Conservation (phyloP, 2,329 filamentous ascomycete genomes). For the Monilinia polystroma region DNA sequence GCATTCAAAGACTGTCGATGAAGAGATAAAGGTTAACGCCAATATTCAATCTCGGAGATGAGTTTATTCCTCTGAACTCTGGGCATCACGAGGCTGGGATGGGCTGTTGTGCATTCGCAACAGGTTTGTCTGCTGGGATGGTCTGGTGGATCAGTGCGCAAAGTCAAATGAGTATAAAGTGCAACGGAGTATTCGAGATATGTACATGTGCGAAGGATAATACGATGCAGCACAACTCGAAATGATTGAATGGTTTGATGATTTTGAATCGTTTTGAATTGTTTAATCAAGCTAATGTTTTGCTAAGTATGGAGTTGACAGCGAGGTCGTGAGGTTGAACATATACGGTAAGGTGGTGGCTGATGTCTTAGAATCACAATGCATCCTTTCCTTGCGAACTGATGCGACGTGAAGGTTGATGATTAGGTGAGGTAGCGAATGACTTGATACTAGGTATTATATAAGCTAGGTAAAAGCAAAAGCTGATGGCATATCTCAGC, state of each 20-base stretch:
- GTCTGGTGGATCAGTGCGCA: constrained; percentile 22
- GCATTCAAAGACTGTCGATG: background rate
- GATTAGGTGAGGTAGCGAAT: background rate
- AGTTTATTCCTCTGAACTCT: constrained; percentile 3
- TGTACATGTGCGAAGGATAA: constrained; percentile 14
- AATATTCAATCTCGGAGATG: constrained; percentile 1
- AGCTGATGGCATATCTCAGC: background rate
- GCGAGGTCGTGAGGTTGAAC: background rate
- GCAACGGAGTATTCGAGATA: constrained; percentile 11
- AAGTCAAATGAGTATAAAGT: constrained; percentile 7
- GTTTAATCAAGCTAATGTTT: background rate
- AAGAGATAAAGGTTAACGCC: background rate
- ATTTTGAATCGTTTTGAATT: too few relatives aligned
- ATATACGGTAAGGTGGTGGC: too few relatives aligned
- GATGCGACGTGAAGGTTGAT: constrained; percentile 5
- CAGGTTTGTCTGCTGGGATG: constrained; percentile 9
- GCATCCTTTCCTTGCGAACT: background rate
- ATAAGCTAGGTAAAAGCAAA: background rate
- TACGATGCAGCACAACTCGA: constrained; percentile 9
- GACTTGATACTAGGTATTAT: background rate
- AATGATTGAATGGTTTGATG: background rate
- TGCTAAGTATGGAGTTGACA: background rate
- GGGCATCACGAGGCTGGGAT: constrained; percentile 22
- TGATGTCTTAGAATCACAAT: too few relatives aligned
- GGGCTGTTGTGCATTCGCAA: constrained; percentile 15